These are phyloP conservation scores for Glomus cerebriforme DNA, from an alignment of 192 early-diverging fungal species.

Conservation along the genomic window DNA sequence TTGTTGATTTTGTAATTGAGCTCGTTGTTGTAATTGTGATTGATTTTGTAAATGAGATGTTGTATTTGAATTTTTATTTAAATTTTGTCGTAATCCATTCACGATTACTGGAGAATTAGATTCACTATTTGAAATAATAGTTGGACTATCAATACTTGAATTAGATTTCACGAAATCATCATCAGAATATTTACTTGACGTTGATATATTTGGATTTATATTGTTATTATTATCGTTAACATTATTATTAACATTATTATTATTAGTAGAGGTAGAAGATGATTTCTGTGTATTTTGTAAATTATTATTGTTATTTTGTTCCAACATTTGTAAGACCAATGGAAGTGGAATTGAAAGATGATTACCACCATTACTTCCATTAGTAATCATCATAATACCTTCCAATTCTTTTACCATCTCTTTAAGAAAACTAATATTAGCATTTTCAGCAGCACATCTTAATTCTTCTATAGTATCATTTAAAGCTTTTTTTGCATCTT, in stretches of 20 bases:
- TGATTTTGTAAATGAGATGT: not conserved
- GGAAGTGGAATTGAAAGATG: constrained; percentile 23
- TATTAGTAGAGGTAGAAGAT: not conserved
- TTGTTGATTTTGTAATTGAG: not conserved
- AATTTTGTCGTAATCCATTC: not conserved
- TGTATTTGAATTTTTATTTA: not conserved
- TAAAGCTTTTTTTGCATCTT: constrained; percentile 12
- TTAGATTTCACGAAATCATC: not conserved
- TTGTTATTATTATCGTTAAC: not conserved
- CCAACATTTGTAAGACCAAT: constrained; percentile 9
- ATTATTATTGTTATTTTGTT: not conserved
- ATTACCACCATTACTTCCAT: not conserved
- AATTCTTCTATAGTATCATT: constrained; percentile 25
- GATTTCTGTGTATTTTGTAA: not conserved
- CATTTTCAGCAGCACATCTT: not conserved
- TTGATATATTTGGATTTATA: not conserved
- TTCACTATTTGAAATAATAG: not conserved
- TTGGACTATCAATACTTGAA: not conserved
- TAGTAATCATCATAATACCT: constrained; percentile 12
- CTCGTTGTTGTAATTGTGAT: not conserved
- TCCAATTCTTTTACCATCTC: constrained; percentile 20
- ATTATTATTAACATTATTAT: not conserved
- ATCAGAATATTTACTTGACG: not conserved
- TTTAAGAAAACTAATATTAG: not conserved
- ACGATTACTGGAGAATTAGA: not conserved